phyloP scores from a whole-genome alignment of 2,329 filamentous ascomycete species.

The Alternaria burnsii region DNA sequence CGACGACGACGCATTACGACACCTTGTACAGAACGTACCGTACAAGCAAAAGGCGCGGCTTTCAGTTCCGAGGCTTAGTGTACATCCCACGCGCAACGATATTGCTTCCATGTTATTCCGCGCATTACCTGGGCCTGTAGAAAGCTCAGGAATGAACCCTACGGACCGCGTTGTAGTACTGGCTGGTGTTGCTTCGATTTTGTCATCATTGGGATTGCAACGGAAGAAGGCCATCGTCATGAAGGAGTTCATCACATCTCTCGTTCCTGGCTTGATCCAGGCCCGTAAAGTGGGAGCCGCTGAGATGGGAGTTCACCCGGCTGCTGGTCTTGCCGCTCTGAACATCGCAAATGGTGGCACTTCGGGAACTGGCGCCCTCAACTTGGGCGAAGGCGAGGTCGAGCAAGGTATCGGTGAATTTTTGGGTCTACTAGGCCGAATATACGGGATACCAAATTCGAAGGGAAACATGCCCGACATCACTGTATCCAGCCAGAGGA shows the following conservation, averaged over 20 bases:
- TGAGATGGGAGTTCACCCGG: slow-evolving; percentile 95
- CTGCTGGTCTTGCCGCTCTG: slow-evolving; percentile 81
- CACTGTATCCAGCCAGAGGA: slow-evolving; percentile 9
- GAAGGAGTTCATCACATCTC: slow-evolving; percentile 81
- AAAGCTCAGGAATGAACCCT: slow-evolving; percentile 69
- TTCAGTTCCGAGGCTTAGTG: slow-evolving; percentile 45
- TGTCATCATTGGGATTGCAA: slow-evolving; percentile 79
- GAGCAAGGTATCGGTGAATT: slow-evolving; percentile 54
- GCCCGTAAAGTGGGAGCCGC: slow-evolving; percentile 91
- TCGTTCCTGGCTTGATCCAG: slow-evolving; percentile 86
- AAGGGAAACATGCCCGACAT: slow-evolving; percentile 30
- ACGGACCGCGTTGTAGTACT: slow-evolving; percentile 81
- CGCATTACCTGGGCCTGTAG: slow-evolving; percentile 63
- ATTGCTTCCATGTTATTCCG: slow-evolving; percentile 50
- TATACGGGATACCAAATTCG: slow-evolving; percentile 53
- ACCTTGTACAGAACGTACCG: slow-evolving; percentile 53
- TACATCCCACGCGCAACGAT: slow-evolving; percentile 48
- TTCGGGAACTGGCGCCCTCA: slow-evolving; percentile 80
- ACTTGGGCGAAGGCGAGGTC: slow-evolving; percentile 52
- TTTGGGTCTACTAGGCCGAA: slow-evolving; percentile 51
- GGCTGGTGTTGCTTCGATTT: slow-evolving; percentile 85
- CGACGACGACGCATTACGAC: slow-evolving; percentile 63
- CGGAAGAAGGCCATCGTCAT: slow-evolving; percentile 92
- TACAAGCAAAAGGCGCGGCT: slow-evolving; percentile 54
- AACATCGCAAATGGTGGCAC: slow-evolving; percentile 62